Conservation (phyloP, 2,329 filamentous ascomycete genomes). For the Diaporthe capsici region DNA sequence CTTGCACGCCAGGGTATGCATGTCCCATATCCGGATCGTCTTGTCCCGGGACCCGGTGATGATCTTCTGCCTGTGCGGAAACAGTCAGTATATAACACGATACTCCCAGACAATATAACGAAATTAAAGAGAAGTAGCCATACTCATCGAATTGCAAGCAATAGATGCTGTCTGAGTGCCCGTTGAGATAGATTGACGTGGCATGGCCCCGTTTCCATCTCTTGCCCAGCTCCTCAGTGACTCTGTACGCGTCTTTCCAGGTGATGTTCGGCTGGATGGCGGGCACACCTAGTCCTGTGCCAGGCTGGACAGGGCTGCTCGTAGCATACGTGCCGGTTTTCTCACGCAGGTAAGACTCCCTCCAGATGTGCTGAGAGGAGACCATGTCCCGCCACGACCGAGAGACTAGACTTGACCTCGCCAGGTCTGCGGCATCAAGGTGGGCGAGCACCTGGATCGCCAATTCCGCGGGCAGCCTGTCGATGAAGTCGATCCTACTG, state of each 20-base stretch:
- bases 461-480: conserved; percentile 68
- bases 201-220: conserved; percentile 87
- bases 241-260: conserved; percentile 89
- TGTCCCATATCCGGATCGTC: conserved; percentile 96
- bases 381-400: conserved; percentile 63
- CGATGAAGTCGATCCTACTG: conserved; percentile 71
- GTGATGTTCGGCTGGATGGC: conserved; percentile 73
- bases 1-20: conserved; percentile 87
- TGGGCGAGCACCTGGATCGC: conserved; percentile 71
- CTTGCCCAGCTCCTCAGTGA: conserved; percentile 80
- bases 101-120: background rate
- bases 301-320: conserved; percentile 64
- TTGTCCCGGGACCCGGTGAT: conserved; percentile 96
- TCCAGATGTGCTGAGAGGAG: conserved; percentile 72
- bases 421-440: conserved; percentile 67
- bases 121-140: conserved; percentile 50
- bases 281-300: conserved; percentile 71
- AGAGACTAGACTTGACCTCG: conserved; percentile 65
- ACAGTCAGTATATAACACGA: background rate
- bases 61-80: conserved; percentile 81
- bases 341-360: conserved; percentile 73
- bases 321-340: conserved; percentile 74
- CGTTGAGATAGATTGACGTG: conserved; percentile 88
- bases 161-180: conserved; percentile 96
- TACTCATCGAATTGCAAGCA: conserved; percentile 98